Evolutionary conservation across 768 basidiomycete genomes (phyloP), one percentile per base, ranked within the genome.

Genomic region (Lyophyllum decastes): DNA sequence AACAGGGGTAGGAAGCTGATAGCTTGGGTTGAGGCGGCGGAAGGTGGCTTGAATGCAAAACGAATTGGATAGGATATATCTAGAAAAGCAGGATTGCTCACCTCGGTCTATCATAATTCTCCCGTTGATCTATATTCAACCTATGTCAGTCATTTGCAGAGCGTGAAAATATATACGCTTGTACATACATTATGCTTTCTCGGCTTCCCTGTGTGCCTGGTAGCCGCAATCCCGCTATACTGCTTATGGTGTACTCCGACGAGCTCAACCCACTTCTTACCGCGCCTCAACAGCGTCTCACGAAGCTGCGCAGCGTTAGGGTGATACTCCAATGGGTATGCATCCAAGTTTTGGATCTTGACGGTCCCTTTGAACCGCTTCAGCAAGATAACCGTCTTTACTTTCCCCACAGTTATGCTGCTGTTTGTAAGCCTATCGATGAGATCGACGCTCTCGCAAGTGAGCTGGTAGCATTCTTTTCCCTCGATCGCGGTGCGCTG

Each of bases 201-300:
- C 22, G 74, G 55, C 52, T 70, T 76, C 53, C 70, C 70, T 1
- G 62, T 64, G 12, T 46, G 38, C 49, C 75, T 76, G 17, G 76
- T 52, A 10, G 76, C 78, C 6, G 79, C 83, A 26, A 79, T 73
- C 2, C 84, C 84, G 12, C 74, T 71, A 66, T 81, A 88, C 55
- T 82, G 74, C 60, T 79, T 78, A 61, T 86, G 85, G 58, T 84
- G 82, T 14, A 82, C 70, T 0, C 83, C 83, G 33, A 79, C 80
- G 26, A 86, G 59, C 5, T 64, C 68, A 33, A 74, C 67, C 85
- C 86, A 87, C 66, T 81, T 82, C 70, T 74, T 78, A 4, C 85
- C 85, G 17, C 87, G 74, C 47, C 68, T 67, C 38, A 75, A 53
- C 5, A 86, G 64, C 3, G 64, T 61, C 51, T 75, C 67, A 47